Evolutionary conservation across 108 stramenopile genomes (phyloP), one percentile per base, ranked within the genome.

Genomic region (Cyclotella choctawhatcheeana): DNA sequence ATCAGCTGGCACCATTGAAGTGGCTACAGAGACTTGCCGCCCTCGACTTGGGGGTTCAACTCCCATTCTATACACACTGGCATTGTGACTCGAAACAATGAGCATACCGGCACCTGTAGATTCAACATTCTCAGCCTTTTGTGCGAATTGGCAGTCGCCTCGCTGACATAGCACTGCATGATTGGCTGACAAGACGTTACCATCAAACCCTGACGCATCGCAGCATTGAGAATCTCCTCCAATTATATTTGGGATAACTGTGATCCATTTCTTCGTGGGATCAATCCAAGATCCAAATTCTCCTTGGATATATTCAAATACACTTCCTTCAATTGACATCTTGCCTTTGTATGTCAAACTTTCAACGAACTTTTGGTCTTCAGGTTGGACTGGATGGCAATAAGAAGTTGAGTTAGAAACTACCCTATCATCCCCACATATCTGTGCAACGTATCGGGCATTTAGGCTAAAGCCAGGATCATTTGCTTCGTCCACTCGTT

Each of bases 131-230:
- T 69, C 60, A 14, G 78, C 73, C 72, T 79, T 79, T 17, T 58
- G 73, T 1, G 64, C 25, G 33, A 73, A 79, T 37, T 70, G 61
- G 53, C 78, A 73, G 21, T 73, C 71, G 50, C 78, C 71, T 18
- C 71, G 53, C 8, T 55, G 21, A 37, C 71, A 72, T 2, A 79
- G 44, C 0, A 73, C 43, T n/a, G 51, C 61, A 56, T 56, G 26
- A n/a, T 21, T 21, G 43, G 29, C 32, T 8, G 54, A 7, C 1
- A 64, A 7, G 1, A 40, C 33, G 16, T 32, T 53, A 4, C 48
- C 58, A 14, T 44, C 65, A 32, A 67, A 67, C 20, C 71, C 71
- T 18, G 13, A 54, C 14, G 35, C 21, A 20, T 67, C 64, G 25
- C 62, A 66, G 34, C 59, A 56, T 20, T 63, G 60, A 3, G 37